Evolutionary conservation across 1,284 basidiomycete species (phyloP).

Genomic region (Pisolithus thermaeus): DNA sequence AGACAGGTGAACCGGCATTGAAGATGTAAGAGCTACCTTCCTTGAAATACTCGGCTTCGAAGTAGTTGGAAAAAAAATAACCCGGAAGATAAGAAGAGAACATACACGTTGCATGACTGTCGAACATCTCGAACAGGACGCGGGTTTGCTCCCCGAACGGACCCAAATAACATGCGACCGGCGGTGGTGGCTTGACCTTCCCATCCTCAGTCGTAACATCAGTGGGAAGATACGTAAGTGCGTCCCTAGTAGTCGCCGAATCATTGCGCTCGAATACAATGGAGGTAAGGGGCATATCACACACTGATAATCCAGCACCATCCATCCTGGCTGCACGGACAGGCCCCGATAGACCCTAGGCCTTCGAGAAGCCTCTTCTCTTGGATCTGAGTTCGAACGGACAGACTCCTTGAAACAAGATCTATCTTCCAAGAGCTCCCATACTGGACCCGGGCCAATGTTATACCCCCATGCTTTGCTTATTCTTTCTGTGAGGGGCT

Average conservation of each 20-base stretch:
- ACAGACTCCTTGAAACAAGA: conserved; percentile 68
- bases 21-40: conserved; percentile 56
- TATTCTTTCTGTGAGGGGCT: conserved; percentile 30
- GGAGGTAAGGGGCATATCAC: conserved; percentile 23
- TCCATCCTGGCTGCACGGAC: conserved; percentile 37
- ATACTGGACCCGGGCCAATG: conserved; percentile 65
- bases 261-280: conserved; percentile 3
- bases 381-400: conserved; percentile 24
- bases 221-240: conserved; percentile 51
- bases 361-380: conserved; percentile 42
- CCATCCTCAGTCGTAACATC: conserved; percentile 45
- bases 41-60: conserved; percentile 35
- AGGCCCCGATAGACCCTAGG: conserved; percentile 53
- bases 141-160: conserved; percentile 47
- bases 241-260: conserved; percentile 38
- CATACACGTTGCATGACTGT: conserved; percentile 53
- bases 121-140: conserved; percentile 49
- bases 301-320: conserved; percentile 44
- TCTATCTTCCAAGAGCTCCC: conserved; percentile 68
- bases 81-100: conserved; percentile 2
- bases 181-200: conserved; percentile 42
- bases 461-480: conserved; percentile 66
- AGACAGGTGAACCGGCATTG: conserved; percentile 80
- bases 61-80: neutral
- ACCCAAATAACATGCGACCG: conserved; percentile 59